Evolutionary conservation across 495 filamentous ascomycete genomes (phyloP), one percentile per base, ranked within the genome.

Genomic region (Haplographium delicatum): DNA sequence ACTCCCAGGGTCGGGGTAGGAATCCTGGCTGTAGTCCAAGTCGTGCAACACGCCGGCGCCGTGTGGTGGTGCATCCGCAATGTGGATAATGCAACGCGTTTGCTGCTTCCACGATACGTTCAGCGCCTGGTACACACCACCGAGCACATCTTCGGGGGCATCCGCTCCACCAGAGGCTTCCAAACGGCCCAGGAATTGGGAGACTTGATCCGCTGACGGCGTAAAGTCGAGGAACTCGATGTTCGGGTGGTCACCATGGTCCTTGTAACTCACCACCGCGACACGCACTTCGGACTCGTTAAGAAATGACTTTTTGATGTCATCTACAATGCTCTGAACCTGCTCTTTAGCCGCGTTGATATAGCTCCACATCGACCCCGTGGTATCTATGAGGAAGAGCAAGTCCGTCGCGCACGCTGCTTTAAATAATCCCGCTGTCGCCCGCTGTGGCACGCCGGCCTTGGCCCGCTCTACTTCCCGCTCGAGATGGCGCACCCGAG

Each of bases 241-340:
- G 31, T 61, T 60, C n/a, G 56, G 53, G 0, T 19, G 9, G 43
- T 68, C 65, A 1, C 31, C 18, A 31, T 68, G 65, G 43, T 70
- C 68, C 38, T 65, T 69, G 58, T 70, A 70, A 1, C 58, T 58
- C 0, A 70, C 66, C 1, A 70, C 63, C 1, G 62, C 71, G 33
- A 75, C 62, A 6, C 73, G 69, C 1, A 76, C 61, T 26, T 64
- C 57, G 23, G 58, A 65, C n/a, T 65, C 62, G 31, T 68, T 60
- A 37, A 75, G 63, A 48, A 66, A 68, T 1, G 57, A 35, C 1
- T 18, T 18, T 26, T 59, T 54, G 55, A 70, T 65, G n/a, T 68
- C 68, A 2, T 52, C 42, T 2, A 69, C 35, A 37, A 69, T 69
- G 45, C 40, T 58, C 48, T 45, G 59, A 31, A 70, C 62, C 28